Evolutionary conservation across 2,329 filamentous ascomycete genomes (phyloP).

Genomic region (Juglanconis oblonga): DNA sequence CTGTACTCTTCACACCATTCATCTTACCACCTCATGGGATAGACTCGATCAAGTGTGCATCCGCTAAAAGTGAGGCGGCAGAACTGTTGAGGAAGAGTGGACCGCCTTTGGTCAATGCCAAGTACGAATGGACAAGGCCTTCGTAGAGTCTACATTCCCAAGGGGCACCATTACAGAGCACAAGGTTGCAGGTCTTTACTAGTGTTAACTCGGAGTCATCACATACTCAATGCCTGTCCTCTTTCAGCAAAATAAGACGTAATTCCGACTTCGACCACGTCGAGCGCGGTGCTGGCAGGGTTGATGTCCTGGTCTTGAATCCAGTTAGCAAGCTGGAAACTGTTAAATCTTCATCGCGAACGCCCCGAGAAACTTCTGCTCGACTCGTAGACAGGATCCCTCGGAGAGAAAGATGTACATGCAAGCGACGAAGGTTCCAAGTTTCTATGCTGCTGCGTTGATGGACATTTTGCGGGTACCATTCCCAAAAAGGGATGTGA

Average conservation of each 20-base stretch:
- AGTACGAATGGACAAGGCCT: not conserved
- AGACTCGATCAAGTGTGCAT: not conserved
- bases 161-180: not conserved
- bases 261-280: not conserved
- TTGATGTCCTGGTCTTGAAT: too few relatives aligned
- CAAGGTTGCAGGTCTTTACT: not conserved
- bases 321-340: too few relatives aligned
- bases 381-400: too few relatives aligned
- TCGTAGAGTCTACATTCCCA: not conserved
- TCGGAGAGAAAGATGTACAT: too few relatives aligned
- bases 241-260: not conserved
- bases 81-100: not conserved
- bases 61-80: not conserved
- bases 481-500: too few relatives aligned
- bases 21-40: not conserved
- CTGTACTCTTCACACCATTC: too few relatives aligned
- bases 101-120: not conserved
- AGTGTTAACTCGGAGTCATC: not conserved
- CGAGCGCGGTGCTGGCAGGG: too few relatives aligned
- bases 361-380: too few relatives aligned
- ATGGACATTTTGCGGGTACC: too few relatives aligned
- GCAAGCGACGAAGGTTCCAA: too few relatives aligned
- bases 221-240: not conserved
- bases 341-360: too few relatives aligned
- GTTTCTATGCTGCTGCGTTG: too few relatives aligned